These are phyloP conservation scores for Phytophthora palmivora DNA, from an alignment of 352 stramenopile species.

Conservation along the genomic window DNA sequence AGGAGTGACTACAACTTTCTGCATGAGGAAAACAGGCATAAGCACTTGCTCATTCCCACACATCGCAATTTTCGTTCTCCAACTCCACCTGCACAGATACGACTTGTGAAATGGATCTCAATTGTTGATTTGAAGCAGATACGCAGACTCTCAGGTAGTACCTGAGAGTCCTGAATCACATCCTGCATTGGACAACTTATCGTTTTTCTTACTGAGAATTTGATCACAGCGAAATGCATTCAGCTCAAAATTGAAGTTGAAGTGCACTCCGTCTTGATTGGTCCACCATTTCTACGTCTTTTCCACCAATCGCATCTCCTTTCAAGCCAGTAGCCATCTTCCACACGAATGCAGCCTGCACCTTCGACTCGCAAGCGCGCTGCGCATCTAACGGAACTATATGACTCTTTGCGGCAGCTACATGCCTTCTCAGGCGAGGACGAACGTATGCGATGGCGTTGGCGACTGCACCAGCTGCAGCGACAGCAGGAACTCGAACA, in stretches of 20 bases:
- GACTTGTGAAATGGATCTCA: too few relatives aligned
- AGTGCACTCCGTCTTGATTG: slow-evolving; percentile 4
- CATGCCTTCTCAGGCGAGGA: slow-evolving; percentile 39
- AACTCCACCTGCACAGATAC: too few relatives aligned
- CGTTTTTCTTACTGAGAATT: too few relatives aligned
- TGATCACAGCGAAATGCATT: too few relatives aligned
- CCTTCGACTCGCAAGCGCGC: slow-evolving; percentile 26
- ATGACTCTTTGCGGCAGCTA: slow-evolving; percentile 28
- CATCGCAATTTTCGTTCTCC: too few relatives aligned
- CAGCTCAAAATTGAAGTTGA: slow-evolving; percentile 18
- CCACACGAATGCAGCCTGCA: slow-evolving; percentile 15
- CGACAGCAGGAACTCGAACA: slow-evolving; percentile 40
- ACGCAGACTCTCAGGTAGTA: too few relatives aligned
- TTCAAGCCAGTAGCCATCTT: slow-evolving; percentile 22
- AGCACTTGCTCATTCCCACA: too few relatives aligned
- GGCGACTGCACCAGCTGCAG: slow-evolving; percentile 44
- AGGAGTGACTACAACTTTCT: too few relatives aligned
- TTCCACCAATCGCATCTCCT: slow-evolving; percentile 17
- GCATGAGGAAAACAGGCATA: too few relatives aligned
- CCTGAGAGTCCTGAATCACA: too few relatives aligned
- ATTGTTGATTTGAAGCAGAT: too few relatives aligned
- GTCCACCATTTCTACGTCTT: background rate
- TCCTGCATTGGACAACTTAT: too few relatives aligned
- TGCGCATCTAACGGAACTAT: slow-evolving; percentile 32
- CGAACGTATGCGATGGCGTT: slow-evolving; percentile 50